A percentile compares a stretch with the other conserved stretches of the same genome.
These are phyloP conservation scores for Penicillium bovifimosum DNA, from an alignment of 495 filamentous ascomycete species.

Conservation along the genomic window DNA sequence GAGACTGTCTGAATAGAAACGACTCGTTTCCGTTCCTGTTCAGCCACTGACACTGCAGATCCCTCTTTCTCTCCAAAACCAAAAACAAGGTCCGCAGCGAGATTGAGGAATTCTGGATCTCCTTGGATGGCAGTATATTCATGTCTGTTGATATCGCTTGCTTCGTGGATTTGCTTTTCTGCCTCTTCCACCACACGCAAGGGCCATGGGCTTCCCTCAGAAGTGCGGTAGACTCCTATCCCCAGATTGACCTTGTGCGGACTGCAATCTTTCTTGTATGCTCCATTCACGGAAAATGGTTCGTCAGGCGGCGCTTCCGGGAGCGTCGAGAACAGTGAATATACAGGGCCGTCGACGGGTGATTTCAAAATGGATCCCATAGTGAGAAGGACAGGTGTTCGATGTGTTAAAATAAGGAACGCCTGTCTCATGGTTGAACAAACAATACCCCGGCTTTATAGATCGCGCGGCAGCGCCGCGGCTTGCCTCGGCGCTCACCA, in stretches of 20 bases:
- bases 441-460: too few species aligned
- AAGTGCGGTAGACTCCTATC: conserved; percentile 32
- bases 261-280: conserved; percentile 15
- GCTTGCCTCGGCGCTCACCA: too few species aligned
- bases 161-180: conserved; percentile 15
- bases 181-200: conserved; percentile 25
- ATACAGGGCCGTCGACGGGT: not conserved
- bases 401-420: too few species aligned
- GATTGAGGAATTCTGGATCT: conserved; percentile 6
- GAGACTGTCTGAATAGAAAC: conserved; percentile 63
- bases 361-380: conserved; percentile 8
- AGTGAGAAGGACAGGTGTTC: not conserved
- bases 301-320: conserved; percentile 17
- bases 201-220: conserved; percentile 31
- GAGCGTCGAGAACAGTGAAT: conserved; percentile 16
- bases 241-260: conserved; percentile 31
- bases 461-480: too few species aligned
- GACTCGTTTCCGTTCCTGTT: conserved; percentile 16
- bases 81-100: conserved; percentile 13
- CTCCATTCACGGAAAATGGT: conserved; percentile 21
- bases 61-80: conserved; percentile 11
- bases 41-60: conserved; percentile 12
- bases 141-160: conserved; percentile 6
- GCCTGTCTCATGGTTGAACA: too few species aligned
- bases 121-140: conserved; percentile 17